Percentiles rank a stretch among this genome's conserved stretches.
These are phyloP conservation scores for Stemphylium vesicarium DNA, from an alignment of 2,329 filamentous ascomycete genomes.

Conservation along the genomic window DNA sequence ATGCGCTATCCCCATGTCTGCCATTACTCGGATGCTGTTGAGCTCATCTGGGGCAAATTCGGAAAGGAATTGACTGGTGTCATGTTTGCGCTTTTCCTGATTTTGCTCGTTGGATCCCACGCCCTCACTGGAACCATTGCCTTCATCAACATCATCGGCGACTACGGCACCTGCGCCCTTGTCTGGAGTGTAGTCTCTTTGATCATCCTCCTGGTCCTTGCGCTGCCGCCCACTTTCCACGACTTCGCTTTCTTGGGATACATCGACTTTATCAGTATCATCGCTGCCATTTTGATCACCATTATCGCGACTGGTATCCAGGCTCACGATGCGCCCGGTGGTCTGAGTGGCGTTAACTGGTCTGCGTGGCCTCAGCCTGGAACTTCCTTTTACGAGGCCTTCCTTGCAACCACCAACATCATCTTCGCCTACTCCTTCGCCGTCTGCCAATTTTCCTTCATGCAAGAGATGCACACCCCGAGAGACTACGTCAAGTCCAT, in stretches of 20 bases:
- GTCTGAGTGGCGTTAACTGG: constrained; percentile 36
- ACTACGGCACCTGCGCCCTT: constrained; percentile 66
- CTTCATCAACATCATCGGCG: constrained; percentile 67
- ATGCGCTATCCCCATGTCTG: constrained; percentile 64
- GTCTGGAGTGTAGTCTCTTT: constrained; percentile 68
- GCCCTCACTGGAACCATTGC: constrained; percentile 74
- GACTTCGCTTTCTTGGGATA: constrained; percentile 65
- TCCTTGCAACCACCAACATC: constrained; percentile 44
- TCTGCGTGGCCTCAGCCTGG: constrained; percentile 41
- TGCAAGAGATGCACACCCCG: constrained; percentile 70
- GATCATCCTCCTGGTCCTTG: constrained; percentile 64
- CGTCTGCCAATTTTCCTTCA: constrained; percentile 73
- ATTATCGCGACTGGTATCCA: constrained; percentile 68
- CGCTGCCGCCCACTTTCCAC: constrained; percentile 68
- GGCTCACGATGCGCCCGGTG: constrained; percentile 40
- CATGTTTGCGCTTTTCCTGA: constrained; percentile 52
- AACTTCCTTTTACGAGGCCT: constrained; percentile 71
- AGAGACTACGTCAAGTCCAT: constrained; percentile 64
- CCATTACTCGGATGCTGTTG: constrained; percentile 73
- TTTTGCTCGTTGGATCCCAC: constrained; percentile 73
- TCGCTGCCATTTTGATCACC: constrained; percentile 69
- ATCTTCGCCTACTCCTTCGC: constrained; percentile 57
- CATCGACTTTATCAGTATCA: constrained; percentile 68
- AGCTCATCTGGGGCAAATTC: constrained; percentile 64
- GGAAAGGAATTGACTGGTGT: constrained; percentile 63